Evolutionary conservation across 208 protist genomes (phyloP).

Genomic region (Crithidia fasciculata): DNA sequence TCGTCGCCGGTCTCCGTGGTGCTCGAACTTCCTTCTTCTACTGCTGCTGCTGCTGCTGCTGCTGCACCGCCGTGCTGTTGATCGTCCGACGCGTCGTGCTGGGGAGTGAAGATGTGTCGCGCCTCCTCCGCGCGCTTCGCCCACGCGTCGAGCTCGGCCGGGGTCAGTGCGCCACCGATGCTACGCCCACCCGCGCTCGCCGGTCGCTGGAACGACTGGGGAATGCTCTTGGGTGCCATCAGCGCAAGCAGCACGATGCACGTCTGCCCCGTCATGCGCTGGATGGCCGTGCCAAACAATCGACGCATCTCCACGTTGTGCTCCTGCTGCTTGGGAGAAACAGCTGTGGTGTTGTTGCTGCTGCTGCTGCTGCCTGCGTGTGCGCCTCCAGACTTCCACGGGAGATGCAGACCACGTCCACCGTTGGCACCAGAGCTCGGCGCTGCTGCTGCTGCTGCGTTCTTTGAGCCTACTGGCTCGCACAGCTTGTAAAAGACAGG

Average conservation of each 20-base stretch:
- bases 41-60: neutral
- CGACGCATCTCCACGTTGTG: conserved; percentile 33
- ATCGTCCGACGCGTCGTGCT: neutral
- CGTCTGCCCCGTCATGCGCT: conserved; percentile 47
- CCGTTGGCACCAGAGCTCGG: neutral
- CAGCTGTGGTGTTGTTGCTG: neutral
- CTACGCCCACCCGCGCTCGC: conserved; percentile 4
- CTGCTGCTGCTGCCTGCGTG: neutral
- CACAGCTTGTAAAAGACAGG: conserved; percentile 39
- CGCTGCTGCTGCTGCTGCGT: neutral
- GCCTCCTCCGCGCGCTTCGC: conserved; percentile 16
- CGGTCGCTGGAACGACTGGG: conserved; percentile 12
- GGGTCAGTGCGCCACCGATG: conserved; percentile 12
- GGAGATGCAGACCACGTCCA: neutral
- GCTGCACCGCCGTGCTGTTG: neutral
- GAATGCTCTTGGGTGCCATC: conserved; percentile 24
- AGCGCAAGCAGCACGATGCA: conserved; percentile 50
- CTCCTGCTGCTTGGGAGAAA: conserved; percentile 7
- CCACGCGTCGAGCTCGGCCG: conserved; percentile 18
- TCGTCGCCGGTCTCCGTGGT: neutral
- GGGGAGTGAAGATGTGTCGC: conserved; percentile 16
- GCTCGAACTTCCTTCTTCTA: neutral
- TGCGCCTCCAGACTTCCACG: neutral
- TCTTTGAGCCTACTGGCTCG: conserved; percentile 13
- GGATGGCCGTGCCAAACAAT: conserved; percentile 31